Base-by-base conservation (phyloP, 1,139 yeast species). In the Candida glucosophila region DNA sequence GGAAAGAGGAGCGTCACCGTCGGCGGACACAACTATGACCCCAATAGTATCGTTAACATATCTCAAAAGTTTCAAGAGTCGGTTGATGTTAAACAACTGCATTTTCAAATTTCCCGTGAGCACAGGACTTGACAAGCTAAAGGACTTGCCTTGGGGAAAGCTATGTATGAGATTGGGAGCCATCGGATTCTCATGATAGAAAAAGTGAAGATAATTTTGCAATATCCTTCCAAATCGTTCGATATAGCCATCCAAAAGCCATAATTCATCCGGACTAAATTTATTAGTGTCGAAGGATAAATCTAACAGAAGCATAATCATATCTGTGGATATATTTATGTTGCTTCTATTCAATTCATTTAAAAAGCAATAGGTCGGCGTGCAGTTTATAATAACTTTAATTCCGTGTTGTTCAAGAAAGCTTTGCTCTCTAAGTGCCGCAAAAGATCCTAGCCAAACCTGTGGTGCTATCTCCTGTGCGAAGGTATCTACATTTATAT, bases 321-420 rank as follows among this genome's bases (percentile, higher is more conserved):
- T 52, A 35, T 64, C 67, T 5, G 65, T 55, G 5, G 65, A 51
- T 5, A 63, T 37, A 5, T 48, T 40, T 9, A 50, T 29, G 14
- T 43, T 39, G 6, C 38, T 32, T 5, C 37, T 20, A 12, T 49
- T 43, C 17, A 58, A 34, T n/a, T 40, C 35, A 14, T 37, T 31
- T 25, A 58, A 39, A 32, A 63, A 63, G 16, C 38, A 40, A 28
- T 42, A 35, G 1, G 69, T 61, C 14, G 56, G 44, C 3, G 58
- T 53, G 33, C 69, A 63, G 39, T 61, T 64, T 30, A 64, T 52
- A 20, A 64, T 47, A 14, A 64, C 55, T 37, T 62, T 61, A 29
- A 59, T 50, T 28, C 56, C 52, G 28, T 47, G 38, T 14, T 41
- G 34, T n/a, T 35, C 32, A 14, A 58, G 30, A 32, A 47, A 40